These are phyloP conservation scores for Flueggea neowawraea DNA, from an alignment of 441 rosid species.

Conservation along the genomic window DNA sequence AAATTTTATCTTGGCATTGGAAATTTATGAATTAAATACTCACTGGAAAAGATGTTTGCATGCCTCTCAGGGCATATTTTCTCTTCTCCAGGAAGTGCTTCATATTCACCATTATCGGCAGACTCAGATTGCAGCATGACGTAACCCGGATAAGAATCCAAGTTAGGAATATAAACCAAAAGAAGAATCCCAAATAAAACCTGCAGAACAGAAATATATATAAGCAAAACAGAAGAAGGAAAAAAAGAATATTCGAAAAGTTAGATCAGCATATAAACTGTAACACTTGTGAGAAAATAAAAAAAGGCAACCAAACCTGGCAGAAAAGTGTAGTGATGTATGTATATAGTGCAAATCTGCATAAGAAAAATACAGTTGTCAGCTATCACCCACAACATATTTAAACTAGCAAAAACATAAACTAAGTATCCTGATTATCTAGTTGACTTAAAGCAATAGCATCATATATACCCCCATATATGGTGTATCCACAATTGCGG, in stretches of 20 bases:
- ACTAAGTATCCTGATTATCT: not conserved
- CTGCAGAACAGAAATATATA: slow-evolving; percentile 30
- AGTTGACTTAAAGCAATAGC: too few relatives aligned
- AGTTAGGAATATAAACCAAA: slow-evolving; percentile 58
- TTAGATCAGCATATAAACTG: too few relatives aligned
- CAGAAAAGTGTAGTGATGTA: slow-evolving; percentile 55
- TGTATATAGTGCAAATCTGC: slow-evolving; percentile 62
- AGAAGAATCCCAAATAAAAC: slow-evolving; percentile 76
- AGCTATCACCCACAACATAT: not conserved
- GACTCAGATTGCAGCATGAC: slow-evolving; percentile 44
- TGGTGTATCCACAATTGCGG: not conserved
- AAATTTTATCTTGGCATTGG: not conserved
- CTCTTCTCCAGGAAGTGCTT: slow-evolving; percentile 71
- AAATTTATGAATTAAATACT: slow-evolving; percentile 22
- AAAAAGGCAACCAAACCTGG: slow-evolving; percentile 75
- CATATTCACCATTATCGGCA: slow-evolving; percentile 56
- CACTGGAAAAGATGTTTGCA: slow-evolving; percentile 72
- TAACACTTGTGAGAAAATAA: slow-evolving; percentile 3
- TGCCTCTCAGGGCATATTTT: slow-evolving; percentile 80
- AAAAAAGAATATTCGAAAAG: not conserved
- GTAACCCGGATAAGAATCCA: slow-evolving; percentile 76
- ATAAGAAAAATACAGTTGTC: slow-evolving; percentile 19
- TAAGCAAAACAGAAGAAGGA: not conserved
- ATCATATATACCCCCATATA: too few relatives aligned
- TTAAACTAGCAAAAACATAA: not conserved